These are phyloP conservation scores for Kwoniella bestiolae DNA, from an alignment of 768 basidiomycete species.

Conservation along the genomic window DNA sequence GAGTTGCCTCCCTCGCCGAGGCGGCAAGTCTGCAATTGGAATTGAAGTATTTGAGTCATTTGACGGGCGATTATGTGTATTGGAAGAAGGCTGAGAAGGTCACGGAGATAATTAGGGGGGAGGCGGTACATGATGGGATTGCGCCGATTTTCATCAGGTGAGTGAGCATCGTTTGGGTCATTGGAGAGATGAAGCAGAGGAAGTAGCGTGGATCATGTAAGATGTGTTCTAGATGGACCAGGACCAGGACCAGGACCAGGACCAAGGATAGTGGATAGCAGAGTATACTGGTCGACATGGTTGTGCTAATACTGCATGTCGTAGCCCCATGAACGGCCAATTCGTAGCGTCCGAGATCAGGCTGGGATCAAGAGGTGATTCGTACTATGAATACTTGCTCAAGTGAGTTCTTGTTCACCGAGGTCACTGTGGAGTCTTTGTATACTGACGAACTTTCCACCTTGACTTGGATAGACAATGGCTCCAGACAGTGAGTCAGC, in stretches of 20 bases:
- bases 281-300: no score
- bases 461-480: slow-evolving; percentile 67
- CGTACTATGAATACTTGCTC: slow-evolving; percentile 87
- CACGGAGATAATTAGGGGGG: slow-evolving; percentile 72
- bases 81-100: slow-evolving; percentile 79
- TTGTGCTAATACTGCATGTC: no score
- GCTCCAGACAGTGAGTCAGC: slow-evolving; percentile 70
- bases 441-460: slow-evolving; percentile 25
- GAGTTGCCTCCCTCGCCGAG: slow-evolving; percentile 78
- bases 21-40: slow-evolving; percentile 88
- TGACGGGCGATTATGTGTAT: slow-evolving; percentile 77
- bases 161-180: no score
- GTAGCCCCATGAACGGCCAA: slow-evolving; percentile 63
- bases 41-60: slow-evolving; percentile 78
- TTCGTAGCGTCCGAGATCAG: slow-evolving; percentile 75
- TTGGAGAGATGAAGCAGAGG: no score
- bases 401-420: slow-evolving; percentile 60
- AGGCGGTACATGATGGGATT: slow-evolving; percentile 71
- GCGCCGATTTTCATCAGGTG: slow-evolving; percentile 85
- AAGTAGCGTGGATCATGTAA: neutral
- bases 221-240: no score
- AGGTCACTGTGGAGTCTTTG: neutral
- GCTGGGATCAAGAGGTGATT: slow-evolving; percentile 88
- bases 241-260: no score
- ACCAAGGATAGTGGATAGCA: no score